These are phyloP conservation scores for Endocalyx cinctus DNA, from an alignment of 2,329 filamentous ascomycete species.

Conservation along the genomic window DNA sequence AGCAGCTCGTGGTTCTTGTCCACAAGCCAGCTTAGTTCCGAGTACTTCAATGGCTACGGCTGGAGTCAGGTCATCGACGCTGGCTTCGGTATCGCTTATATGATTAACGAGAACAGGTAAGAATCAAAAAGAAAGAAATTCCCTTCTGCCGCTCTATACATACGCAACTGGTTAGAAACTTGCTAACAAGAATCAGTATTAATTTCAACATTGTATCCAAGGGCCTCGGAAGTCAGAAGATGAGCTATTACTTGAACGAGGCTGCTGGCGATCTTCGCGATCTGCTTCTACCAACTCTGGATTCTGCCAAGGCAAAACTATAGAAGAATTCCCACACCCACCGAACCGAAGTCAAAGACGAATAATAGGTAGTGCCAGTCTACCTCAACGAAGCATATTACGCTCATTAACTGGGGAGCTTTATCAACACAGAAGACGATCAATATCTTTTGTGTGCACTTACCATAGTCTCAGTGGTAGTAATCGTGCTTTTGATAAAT, in stretches of 20 bases:
- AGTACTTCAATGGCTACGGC: constrained; percentile 98
- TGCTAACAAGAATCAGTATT: constrained; percentile 52
- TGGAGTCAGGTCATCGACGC: constrained; percentile 97
- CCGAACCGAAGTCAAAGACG: no score
- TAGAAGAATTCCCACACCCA: no score
- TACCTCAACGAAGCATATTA: no score
- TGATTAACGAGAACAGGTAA: constrained; percentile 98
- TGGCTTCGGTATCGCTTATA: constrained; percentile 96
- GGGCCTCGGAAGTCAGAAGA: constrained; percentile 80
- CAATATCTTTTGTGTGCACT: no score
- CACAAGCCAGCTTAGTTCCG: constrained; percentile 83
- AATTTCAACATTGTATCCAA: constrained; percentile 99
- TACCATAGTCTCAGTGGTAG: no score
- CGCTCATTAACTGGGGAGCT: no score
- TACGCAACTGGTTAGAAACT: no score
- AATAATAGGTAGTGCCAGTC: no score
- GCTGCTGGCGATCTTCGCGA: constrained; percentile 87
- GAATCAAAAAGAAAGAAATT: no score
- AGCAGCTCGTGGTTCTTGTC: constrained; percentile 85
- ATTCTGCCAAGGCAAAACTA: constrained; percentile 81
- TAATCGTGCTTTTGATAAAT: no score
- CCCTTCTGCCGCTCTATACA: no score
- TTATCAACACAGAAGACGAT: no score
- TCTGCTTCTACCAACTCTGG: constrained; percentile 73
- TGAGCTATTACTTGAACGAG: constrained; percentile 96